Conservation (phyloP, 2,329 filamentous ascomycete species). For the Cladophialophora exuberans region DNA sequence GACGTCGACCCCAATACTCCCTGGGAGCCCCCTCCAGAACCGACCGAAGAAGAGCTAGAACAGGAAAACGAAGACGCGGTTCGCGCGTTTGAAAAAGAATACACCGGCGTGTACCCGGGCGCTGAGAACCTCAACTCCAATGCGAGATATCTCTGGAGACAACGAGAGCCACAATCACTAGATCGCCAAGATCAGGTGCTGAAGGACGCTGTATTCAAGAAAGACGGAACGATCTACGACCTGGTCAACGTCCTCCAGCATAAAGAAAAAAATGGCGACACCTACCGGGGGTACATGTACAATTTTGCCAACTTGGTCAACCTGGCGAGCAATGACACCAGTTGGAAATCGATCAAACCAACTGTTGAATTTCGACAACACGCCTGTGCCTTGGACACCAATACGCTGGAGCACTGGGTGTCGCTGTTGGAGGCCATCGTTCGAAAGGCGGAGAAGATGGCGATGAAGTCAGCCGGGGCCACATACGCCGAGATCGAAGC, state of each 20-base stretch:
- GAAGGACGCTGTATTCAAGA: conserved; percentile 19
- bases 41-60: conserved; percentile 19
- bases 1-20: conserved; percentile 9
- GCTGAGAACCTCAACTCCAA: conserved; percentile 24
- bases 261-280: conserved; percentile 3
- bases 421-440: conserved; percentile 26
- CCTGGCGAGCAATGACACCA: conserved; percentile 17
- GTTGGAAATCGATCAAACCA: conserved; percentile 23
- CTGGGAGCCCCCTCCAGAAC: conserved; percentile 1
- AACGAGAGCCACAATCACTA: neutral
- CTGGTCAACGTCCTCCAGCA: conserved; percentile 16
- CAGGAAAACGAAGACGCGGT: conserved; percentile 20
- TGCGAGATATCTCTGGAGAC: conserved; percentile 12
- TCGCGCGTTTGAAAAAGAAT: conserved; percentile 19
- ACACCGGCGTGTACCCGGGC: conserved; percentile 16
- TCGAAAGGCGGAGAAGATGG: conserved; percentile 21
- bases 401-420: conserved; percentile 26
- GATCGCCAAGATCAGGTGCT: neutral
- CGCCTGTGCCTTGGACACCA: conserved; percentile 22
- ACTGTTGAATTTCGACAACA: conserved; percentile 33
- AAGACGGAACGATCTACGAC: conserved; percentile 17
- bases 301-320: conserved; percentile 26
- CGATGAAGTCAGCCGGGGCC: neutral
- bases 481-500: conserved; percentile 18
- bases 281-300: conserved; percentile 27